Evolutionary conservation across 2,329 filamentous ascomycete species (phyloP).

Genomic region (Cercospora zeae-maydis): DNA sequence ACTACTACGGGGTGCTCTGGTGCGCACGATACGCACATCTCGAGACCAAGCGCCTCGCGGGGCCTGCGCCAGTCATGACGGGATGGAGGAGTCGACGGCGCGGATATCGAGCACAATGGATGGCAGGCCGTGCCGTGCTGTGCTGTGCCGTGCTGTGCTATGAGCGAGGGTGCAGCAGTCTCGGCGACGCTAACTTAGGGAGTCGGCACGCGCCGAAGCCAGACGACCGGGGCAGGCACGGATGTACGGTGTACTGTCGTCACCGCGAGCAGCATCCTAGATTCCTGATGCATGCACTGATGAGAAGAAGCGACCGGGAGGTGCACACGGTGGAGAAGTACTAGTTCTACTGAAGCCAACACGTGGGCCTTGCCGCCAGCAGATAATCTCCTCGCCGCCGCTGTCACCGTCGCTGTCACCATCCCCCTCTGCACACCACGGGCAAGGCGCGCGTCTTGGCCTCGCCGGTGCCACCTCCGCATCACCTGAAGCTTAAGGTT

Average conservation of each 20-base stretch:
- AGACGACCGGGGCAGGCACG: neutral
- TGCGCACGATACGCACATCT: conserved; percentile 50
- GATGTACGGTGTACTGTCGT: neutral
- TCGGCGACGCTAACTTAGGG: neutral
- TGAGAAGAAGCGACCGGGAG: neutral
- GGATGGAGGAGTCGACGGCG: neutral
- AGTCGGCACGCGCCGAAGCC: neutral
- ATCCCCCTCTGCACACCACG: neutral
- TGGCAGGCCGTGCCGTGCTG: too few relatives aligned
- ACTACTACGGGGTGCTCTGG: conserved; percentile 1
- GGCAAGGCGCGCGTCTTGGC: neutral
- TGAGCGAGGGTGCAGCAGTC: neutral
- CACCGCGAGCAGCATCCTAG: neutral
- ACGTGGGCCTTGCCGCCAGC: neutral
- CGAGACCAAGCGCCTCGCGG: conserved; percentile 58
- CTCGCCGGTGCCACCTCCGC: neutral
- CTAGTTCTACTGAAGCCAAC: conserved; percentile 1
- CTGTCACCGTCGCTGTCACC: neutral
- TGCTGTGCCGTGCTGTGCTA: neutral
- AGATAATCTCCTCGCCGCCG: neutral
- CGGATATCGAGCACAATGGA: neutral
- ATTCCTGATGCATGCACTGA: neutral
- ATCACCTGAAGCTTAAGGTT: neutral
- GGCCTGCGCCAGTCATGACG: conserved; percentile 62
- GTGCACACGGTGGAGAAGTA: neutral